phyloP scores from a whole-genome alignment of 2,329 filamentous ascomycete genomes.

The Phialophora expanda region DNA sequence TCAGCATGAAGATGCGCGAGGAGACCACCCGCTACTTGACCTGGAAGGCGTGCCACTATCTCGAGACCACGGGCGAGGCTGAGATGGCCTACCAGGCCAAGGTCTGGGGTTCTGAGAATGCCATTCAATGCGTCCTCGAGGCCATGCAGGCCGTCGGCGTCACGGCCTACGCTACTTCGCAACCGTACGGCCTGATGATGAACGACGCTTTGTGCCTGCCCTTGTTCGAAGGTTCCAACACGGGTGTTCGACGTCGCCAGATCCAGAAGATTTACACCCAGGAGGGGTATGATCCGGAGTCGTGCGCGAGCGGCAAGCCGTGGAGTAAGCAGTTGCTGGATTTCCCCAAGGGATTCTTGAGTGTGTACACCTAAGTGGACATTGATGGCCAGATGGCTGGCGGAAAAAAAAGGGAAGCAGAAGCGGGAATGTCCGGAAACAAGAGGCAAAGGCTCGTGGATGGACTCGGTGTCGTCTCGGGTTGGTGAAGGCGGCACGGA shows the following conservation, averaged over 20 bases:
- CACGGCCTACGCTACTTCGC: slow-evolving; percentile 43
- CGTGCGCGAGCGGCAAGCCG: slow-evolving; percentile 14
- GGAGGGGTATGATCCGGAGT: slow-evolving; percentile 14
- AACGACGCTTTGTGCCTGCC: slow-evolving; percentile 11
- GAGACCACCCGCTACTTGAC: slow-evolving; percentile 57
- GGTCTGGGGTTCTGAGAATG: slow-evolving; percentile 57
- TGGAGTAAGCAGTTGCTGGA: slow-evolving; percentile 14
- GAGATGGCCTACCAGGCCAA: slow-evolving; percentile 59
- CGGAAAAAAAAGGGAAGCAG: background rate
- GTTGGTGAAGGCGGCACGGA: too few relatives aligned
- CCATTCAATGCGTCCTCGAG: slow-evolving; percentile 55
- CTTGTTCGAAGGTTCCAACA: slow-evolving; percentile 15
- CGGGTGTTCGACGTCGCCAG: slow-evolving; percentile 14
- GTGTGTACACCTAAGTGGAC: slow-evolving; percentile 5
- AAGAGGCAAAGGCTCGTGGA: too few relatives aligned
- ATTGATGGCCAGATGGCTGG: background rate
- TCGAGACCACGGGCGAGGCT: slow-evolving; percentile 52
- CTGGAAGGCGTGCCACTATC: slow-evolving; percentile 57
- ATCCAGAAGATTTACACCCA: slow-evolving; percentile 21
- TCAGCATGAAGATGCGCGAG: slow-evolving; percentile 58
- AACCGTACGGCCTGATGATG: slow-evolving; percentile 12
- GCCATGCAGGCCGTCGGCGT: slow-evolving; percentile 60
- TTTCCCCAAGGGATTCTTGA: slow-evolving; percentile 17
- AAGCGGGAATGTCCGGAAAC: too few relatives aligned
- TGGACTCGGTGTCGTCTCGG: too few relatives aligned